phyloP scores from a whole-genome alignment of 2,329 filamentous ascomycete species.

The Trichophyton equinum region DNA sequence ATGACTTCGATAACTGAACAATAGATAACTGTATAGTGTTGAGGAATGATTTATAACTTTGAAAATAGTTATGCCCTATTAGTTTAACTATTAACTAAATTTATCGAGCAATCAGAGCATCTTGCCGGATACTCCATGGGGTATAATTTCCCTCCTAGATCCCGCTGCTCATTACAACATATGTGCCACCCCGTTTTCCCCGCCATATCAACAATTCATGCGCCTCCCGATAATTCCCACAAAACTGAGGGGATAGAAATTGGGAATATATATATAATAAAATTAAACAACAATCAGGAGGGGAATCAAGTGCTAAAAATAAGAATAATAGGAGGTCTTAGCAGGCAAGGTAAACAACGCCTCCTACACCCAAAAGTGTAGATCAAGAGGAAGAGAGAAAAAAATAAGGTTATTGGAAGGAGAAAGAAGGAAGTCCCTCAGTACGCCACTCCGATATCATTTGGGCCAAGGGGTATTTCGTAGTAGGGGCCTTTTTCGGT shows the following conservation, averaged over 20 bases:
- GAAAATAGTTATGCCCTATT: background rate
- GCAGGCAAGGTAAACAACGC: background rate
- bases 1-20: background rate
- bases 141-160: background rate
- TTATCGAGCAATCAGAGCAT: background rate
- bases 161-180: background rate
- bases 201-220: background rate
- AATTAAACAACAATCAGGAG: background rate
- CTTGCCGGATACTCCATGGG: background rate
- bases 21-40: background rate
- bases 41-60: background rate
- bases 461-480: slow-evolving; percentile 7
- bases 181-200: background rate
- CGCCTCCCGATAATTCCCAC: background rate
- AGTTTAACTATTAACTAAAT: background rate
- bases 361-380: background rate
- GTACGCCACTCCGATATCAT: slow-evolving; percentile 23
- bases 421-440: slow-evolving; percentile 8
- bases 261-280: background rate
- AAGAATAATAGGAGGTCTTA: background rate
- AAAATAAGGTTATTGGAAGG: background rate
- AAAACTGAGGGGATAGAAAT: background rate
- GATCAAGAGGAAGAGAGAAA: background rate
- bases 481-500: background rate
- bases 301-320: background rate